Evolutionary conservation across 2,329 filamentous ascomycete genomes (phyloP), one percentile per base, ranked within the genome.

Genomic region (Ceratocystis albifundus): DNA sequence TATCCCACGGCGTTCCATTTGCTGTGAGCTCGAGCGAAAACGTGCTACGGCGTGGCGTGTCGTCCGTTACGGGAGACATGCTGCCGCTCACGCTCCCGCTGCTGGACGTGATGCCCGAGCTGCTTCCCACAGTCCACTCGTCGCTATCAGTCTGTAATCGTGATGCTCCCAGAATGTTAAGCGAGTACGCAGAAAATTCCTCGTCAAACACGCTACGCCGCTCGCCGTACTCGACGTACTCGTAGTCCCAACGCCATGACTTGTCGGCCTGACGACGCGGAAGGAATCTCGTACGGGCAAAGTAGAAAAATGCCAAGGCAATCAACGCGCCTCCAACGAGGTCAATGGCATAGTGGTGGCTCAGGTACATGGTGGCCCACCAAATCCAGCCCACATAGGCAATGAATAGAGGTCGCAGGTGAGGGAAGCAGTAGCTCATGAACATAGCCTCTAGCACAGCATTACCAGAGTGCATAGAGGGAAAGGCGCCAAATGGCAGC

Each of bases 361-460:
- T 95, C 64, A 97, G 84, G 74, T 97, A 96, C 90, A 97, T 96
- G 71, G 93, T 97, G 12, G 92, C 89, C 91, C 93, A 97, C 89
- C 91, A 96, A 72, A 96, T 86, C 93, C 93, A 96, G 74, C 88
- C 83, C 57, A 88, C 88, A 76, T 96, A 97, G 70, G 83, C 80
- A 69, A 92, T 83, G 76, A 95, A 96, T 65, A 94, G 77, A 12
- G 87, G 85, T 70, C 88, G 86, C 70, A 95, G 82, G 69, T 84
- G 85, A 3, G 93, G 93, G 80, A 97, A 96, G 74, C 89, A 86
- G 76, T 95, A 88, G 76, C 88, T 89, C 86, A 97, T 89, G 80
- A 96, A 96, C 17, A 96, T 82, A 25, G 90, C 91, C 75, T 96
- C 90, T 65, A 96, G 81, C 3, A 91, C 92, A 7, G 92, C 91